Base-by-base conservation (phyloP, 2,329 filamentous ascomycete species). In the Sclerotinia glacialis region DNA sequence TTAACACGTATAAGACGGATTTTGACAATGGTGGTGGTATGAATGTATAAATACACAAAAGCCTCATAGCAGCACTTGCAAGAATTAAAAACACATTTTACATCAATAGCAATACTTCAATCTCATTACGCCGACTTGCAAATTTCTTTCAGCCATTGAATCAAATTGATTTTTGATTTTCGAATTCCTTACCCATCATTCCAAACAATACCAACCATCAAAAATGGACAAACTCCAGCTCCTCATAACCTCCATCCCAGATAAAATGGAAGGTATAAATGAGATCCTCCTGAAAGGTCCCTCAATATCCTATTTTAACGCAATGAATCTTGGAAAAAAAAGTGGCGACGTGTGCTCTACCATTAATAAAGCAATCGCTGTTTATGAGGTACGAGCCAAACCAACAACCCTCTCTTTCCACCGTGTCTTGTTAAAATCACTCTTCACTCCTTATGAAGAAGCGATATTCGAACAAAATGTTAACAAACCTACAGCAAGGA, bases 171-270 rank as follows among this genome's bases (percentile, higher is more conserved):
- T 12, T 3, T 40, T 3, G 14, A 14, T 40, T 16, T 11, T 37
- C 37, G 37, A 40, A 40, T 16, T 4, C 37, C 9, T 40, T 40
- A 16, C 37, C 37, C 11, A 40, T 14, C 12, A 40, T 40, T 5
- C 12, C 37, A 40, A 40, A 40, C 2, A 40, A 40, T 16, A 40
- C 12, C 31, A 31, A 40, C 14, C 37, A 3, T 14, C 12, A 18
- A 53, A 52, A n/a, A 63, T 63, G 60, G 34, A 63, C 6, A 54
- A 37, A 37, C 14, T 63, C 2, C 34, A 63, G 21, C 37, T 50
- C 9, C 44, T 63, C 28, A 44, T 63, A 21, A 16, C 34, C 4
- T 54, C 47, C 2, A 53, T 63, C 16, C 60, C 60, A 1, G 8
- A n/a, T 7, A 63, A 63, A 42, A 26, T 63, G 23, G 7, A 12